Base-by-base conservation (phyloP, 2,329 filamentous ascomycete genomes). In the Coniochaeta hoffmannii region DNA sequence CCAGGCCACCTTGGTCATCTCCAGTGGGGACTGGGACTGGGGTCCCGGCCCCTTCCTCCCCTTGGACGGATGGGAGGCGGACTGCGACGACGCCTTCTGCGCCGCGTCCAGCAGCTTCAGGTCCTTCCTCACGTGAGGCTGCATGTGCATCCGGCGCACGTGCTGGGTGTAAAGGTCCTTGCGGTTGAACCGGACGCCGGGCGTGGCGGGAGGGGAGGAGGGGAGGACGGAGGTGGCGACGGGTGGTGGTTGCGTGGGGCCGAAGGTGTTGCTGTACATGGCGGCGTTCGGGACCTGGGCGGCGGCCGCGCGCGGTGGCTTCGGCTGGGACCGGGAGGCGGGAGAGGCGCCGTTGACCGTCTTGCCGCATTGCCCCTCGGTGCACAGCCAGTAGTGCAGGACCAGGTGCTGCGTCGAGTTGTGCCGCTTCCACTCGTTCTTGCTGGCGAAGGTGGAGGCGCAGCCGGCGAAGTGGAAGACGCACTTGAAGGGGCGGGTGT, bases 371-470 rank as follows among this genome's bases (percentile, higher is more conserved):
- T 69, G 65, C 58, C 82, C 87, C 31, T 87, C 75, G 60, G 85
- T 80, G 72, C 92, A 97, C 56, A 87, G 77, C 82, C 86, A 97
- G 71, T 85, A 88, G 46, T 80, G 74, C 3, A 89, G 76, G 54
- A 86, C 81, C 22, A 96, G 76, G 66, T 97, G 93, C 66, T 96
- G 88, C 0, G 87, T 88, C 31, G 77, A 74, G 63, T 93, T 83
- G 66, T 97, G 93, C 0, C 93, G 84, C 70, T 97, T 97, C 93
- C 93, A 97, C 69, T 97, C 92, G 67, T 96, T 96, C 73, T 96
- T 96, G 62, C 80, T 86, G 3, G 81, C 79, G 65, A 96, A 96
- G 0, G 79, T 84, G 2, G 84, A 82, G 1, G 59, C 61, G 71
- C 93, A 97, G 32, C 87, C 88, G 56, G 91, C 94, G 55, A 82